Evolutionary conservation across 177 flowering plant species (phyloP), one percentile per base, ranked within the genome.

Genomic region (Vitis hybrid): DNA sequence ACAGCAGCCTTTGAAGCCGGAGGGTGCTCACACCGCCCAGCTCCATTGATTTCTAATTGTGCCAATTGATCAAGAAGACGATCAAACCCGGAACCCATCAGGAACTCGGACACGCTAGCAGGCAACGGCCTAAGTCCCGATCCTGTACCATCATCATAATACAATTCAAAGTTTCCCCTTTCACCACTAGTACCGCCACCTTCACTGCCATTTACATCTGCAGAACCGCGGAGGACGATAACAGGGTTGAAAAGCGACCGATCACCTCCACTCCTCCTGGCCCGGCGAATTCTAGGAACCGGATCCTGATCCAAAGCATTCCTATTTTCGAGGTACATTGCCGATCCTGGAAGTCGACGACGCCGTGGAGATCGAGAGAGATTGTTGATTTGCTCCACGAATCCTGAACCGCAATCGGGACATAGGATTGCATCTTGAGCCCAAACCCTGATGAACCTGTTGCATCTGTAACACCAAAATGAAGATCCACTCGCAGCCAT

Each of bases 31-130:
- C 66, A 64, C 27, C 78, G 51, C 19, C 77, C 70, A 15, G 79
- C 46, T 1, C 76, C 79, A 62, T 78, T 72, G 46, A 74, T 62
- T 51, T 82, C 83, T 30, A 83, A 15, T 57, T 79, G 84, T 1
- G 79, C 35, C 15, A 83, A 55, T 58, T 81, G 81, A 18, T 81
- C 84, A 21, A 83, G 81, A 13, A 83, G 66, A 11, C 84, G 81
- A 30, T 83, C 84, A 56, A 83, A 81, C 2, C 86, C 86, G 9
- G 81, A 81, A 7, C 83, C 81, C 84, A 83, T 76, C 77, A 83
- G 66, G 49, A 83, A 77, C 62, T 83, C 84, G 11, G 82, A 79
- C 66, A 81, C 69, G 60, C 79, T 71, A 2, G 81, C 70, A 0
- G 81, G 84, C 51, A 83, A 27, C 4, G 81, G 86, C 13, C 75